Evolutionary conservation across 805 yeast genomes (phyloP).

Genomic region (Candida taoyuanica): DNA sequence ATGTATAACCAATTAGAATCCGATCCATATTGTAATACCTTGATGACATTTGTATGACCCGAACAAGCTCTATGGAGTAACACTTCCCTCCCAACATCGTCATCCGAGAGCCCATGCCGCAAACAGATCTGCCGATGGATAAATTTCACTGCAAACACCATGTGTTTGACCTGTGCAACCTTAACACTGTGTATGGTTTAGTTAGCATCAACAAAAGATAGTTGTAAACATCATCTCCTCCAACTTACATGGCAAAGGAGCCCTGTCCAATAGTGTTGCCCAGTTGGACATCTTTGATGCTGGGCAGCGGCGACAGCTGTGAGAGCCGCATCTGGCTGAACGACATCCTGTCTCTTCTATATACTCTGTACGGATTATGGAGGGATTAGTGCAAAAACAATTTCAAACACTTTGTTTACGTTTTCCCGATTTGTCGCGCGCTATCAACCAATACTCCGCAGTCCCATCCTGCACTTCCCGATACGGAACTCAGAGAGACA

Average conservation of each 20-base stretch:
- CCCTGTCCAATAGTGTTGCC: conserved; percentile 64
- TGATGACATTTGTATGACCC: conserved; percentile 56
- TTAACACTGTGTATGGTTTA: conserved; percentile 36
- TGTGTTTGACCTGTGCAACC: conserved; percentile 36
- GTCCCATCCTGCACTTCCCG: neutral
- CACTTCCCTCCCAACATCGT: conserved; percentile 48
- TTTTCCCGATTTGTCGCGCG: neutral
- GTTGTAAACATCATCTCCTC: neutral
- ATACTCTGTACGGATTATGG: no score
- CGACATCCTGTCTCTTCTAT: conserved; percentile 7
- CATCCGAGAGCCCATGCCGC: conserved; percentile 33
- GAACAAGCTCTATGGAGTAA: conserved; percentile 54
- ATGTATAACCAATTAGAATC: conserved; percentile 59
- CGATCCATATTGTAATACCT: conserved; percentile 48
- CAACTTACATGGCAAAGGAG: conserved; percentile 55
- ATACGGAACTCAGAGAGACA: no score
- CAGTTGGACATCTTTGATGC: conserved; percentile 39
- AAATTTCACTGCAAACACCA: conserved; percentile 54
- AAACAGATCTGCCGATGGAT: conserved; percentile 40
- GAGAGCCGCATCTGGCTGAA: conserved; percentile 33
- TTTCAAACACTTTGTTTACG: neutral
- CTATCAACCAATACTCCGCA: neutral
- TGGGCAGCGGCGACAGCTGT: conserved; percentile 45
- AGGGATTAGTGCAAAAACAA: no score
- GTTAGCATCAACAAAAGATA: neutral